Evolutionary conservation across 2,329 filamentous ascomycete genomes (phyloP).

Genomic region (Monosporascus ibericus): DNA sequence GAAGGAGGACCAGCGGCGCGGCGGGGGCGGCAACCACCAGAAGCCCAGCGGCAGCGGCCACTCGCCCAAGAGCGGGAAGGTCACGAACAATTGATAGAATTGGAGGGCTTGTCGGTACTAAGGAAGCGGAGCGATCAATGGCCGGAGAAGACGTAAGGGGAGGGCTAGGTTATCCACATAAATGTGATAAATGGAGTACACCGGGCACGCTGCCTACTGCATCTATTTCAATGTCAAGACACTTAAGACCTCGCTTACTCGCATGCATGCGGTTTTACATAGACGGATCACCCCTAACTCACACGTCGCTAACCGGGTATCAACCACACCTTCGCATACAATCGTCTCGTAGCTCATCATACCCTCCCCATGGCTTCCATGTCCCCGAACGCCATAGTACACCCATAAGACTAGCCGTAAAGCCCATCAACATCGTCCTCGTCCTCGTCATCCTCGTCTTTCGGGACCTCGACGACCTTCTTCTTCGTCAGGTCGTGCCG

Average conservation of each 20-base stretch:
- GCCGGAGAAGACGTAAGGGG: background rate
- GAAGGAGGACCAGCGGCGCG: constrained; percentile 24
- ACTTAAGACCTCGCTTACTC: too few species aligned
- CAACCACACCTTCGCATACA: too few species aligned
- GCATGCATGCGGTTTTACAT: too few species aligned
- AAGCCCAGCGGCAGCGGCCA: constrained; percentile 20
- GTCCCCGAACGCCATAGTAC: background rate
- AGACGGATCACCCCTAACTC: too few species aligned
- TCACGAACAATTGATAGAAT: constrained; percentile 22
- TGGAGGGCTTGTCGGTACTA: too few species aligned
- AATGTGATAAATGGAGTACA: background rate
- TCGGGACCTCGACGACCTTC: constrained; percentile 32
- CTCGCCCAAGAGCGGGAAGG: constrained; percentile 24
- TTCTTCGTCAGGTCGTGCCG: constrained; percentile 54
- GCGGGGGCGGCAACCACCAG: constrained; percentile 24
- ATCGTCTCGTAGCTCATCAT: background rate
- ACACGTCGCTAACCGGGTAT: too few species aligned
- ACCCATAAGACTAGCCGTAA: constrained; percentile 29
- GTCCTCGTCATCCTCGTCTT: constrained; percentile 41
- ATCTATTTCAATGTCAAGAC: background rate
- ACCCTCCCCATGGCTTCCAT: background rate
- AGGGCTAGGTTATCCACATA: background rate
- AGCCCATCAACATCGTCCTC: constrained; percentile 46
- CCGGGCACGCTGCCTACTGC: background rate
- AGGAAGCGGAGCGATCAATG: constrained; percentile 14